Evolutionary conservation across 257 asterid species (phyloP).

Genomic region (Nicotiana obtusifolia): DNA sequence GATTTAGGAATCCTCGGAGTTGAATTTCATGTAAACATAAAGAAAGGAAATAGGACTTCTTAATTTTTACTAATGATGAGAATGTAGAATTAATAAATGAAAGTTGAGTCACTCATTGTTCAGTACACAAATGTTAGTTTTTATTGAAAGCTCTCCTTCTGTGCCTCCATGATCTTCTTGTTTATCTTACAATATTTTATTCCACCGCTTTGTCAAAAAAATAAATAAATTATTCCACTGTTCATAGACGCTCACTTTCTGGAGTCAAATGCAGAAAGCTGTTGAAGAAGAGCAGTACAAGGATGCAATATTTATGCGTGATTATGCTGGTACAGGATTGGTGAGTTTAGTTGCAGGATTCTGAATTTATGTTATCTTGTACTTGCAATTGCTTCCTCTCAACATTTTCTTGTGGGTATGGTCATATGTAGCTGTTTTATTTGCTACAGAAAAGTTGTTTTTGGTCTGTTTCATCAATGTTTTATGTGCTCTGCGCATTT

Average conservation of each 20-base stretch:
- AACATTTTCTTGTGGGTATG: neutral
- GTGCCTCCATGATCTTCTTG: neutral
- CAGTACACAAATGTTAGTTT: neutral
- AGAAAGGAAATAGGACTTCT: neutral
- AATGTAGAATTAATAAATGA: neutral
- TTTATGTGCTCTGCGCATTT: neutral
- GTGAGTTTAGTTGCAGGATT: constrained; percentile 37
- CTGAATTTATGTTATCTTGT: neutral
- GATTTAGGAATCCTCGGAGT: neutral
- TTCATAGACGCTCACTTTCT: neutral
- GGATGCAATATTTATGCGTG: constrained; percentile 87
- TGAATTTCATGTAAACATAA: neutral
- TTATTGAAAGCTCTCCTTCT: neutral
- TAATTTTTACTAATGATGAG: neutral
- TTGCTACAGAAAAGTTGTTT: neutral
- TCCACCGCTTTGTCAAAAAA: too few relatives aligned
- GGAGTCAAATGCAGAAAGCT: constrained; percentile 53
- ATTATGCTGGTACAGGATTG: constrained; percentile 86
- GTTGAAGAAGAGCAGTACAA: constrained; percentile 71
- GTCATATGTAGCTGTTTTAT: neutral
- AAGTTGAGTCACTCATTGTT: neutral
- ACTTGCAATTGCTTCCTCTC: neutral
- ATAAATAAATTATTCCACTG: neutral
- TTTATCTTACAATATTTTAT: neutral
- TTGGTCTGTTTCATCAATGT: neutral